Conservation (phyloP, 768 basidiomycete genomes). For the Termitomyces sp. region DNA sequence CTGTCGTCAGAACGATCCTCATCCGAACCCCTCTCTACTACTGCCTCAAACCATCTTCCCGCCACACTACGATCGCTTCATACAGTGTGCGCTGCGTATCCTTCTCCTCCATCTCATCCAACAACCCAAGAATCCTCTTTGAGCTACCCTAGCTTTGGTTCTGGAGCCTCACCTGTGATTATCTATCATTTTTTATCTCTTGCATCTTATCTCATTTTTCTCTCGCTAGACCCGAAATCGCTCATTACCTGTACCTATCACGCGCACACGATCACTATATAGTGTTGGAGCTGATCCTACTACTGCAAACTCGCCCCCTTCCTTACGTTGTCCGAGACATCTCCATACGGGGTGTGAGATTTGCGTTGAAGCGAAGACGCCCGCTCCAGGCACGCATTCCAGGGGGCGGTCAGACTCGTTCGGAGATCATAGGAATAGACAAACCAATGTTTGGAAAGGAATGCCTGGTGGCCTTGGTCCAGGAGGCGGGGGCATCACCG, state of each 20-base stretch:
- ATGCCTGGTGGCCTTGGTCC: slow-evolving; percentile 29
- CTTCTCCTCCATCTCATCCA: not conserved
- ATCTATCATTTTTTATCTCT: not conserved
- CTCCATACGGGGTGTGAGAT: slow-evolving; percentile 71
- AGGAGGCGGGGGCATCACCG: slow-evolving; percentile 51
- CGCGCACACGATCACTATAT: slow-evolving; percentile 49
- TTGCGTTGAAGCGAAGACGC: slow-evolving; percentile 60
- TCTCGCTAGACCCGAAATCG: slow-evolving; percentile 3
- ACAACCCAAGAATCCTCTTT: slow-evolving; percentile 20
- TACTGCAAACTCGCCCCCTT: slow-evolving; percentile 57
- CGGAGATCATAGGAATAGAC: slow-evolving; percentile 10
- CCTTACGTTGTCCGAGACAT: slow-evolving; percentile 68
- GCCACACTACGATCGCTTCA: slow-evolving; percentile 20
- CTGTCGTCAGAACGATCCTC: slow-evolving; percentile 19
- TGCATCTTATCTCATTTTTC: slow-evolving; percentile 5
- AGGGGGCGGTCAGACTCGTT: slow-evolving; percentile 20
- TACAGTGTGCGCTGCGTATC: slow-evolving; percentile 14
- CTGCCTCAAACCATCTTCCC: slow-evolving; percentile 15
- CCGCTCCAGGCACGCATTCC: slow-evolving; percentile 20
- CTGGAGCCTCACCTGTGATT: slow-evolving; percentile 10
- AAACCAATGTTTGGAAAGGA: slow-evolving; percentile 24
- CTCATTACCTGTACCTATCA: slow-evolving; percentile 22
- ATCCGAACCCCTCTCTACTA: slow-evolving; percentile 18
- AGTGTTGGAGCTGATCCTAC: slow-evolving; percentile 56
- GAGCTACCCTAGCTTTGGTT: slow-evolving; percentile 4